Base-by-base conservation (phyloP, 2,329 filamentous ascomycete genomes). In the Thelonectria rubi region DNA sequence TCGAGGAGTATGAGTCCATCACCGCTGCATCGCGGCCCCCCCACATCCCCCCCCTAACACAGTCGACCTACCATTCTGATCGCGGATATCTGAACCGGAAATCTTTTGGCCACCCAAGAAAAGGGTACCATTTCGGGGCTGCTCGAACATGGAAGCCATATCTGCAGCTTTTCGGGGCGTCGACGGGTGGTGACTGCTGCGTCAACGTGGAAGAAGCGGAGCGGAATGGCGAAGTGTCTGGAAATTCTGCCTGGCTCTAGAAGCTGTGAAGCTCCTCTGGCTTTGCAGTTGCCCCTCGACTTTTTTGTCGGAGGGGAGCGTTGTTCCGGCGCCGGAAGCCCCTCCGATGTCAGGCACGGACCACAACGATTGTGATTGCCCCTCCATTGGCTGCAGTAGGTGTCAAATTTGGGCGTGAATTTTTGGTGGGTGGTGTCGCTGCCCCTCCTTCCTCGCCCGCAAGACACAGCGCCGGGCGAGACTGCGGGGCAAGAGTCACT, bases 31-130 rank as follows among this genome's bases (percentile, higher is more conserved):
- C 61, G 68, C 65, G 60, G 45, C 60, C 63, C 66, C 66, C 65
- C 65, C 70, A 68, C 68, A 58, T 69, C 7, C 58, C 64, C 64
- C 62, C 66, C 70, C 68, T 68, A 72, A 69, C 64, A 60, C 66
- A 63, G 58, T 57, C 64, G 67, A 67, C 76, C 76, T 83, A 92
- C 91, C 91, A 84, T 97, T 98, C 81, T 98, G 94, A 77, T 99
- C 95, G 77, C 95, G 88, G 78, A 99, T 97, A 81, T 99, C 95
- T 73, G 92, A 85, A 70, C 95, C 95, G 72, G 92, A 97, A 80
- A 98, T 97, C 88, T 99, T 99, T 81, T 93, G 89, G 77, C 95
- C 95, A 72, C 95, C 95, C 66, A 99, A 87, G 84, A 99, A 99
- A 73, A 99, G 86, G 74, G 93, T 97, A 79, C 96, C 95, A 77